Conservation (phyloP, 768 basidiomycete genomes). For the Tricholoma terreum region DNA sequence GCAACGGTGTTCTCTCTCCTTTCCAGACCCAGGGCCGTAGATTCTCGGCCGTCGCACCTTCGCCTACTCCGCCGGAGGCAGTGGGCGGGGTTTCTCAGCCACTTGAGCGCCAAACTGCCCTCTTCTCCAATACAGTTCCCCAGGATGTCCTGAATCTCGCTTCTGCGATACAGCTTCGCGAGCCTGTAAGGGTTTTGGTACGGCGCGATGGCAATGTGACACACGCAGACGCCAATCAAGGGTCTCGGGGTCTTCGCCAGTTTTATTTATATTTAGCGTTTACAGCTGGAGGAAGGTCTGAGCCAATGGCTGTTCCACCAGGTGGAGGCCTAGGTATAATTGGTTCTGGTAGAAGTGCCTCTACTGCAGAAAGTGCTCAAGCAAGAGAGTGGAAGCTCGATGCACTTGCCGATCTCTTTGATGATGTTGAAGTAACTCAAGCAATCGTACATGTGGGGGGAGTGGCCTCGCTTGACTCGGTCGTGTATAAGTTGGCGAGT, state of each 20-base stretch:
- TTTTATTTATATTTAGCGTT: conserved; percentile 97
- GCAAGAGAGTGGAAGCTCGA: conserved; percentile 95
- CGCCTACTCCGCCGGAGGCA: conserved; percentile 40
- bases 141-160: conserved; percentile 97
- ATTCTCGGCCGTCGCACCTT: conserved; percentile 55
- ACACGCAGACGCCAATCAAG: conserved; percentile 59
- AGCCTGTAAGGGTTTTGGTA: conserved; percentile 97
- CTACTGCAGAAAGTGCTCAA: conserved; percentile 79
- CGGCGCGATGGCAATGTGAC: conserved; percentile 85
- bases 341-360: conserved; percentile 83
- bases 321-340: conserved; percentile 82
- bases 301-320: conserved; percentile 41
- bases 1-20: conserved; percentile 33
- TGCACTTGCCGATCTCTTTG: conserved; percentile 85
- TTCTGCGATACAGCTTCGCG: conserved; percentile 86
- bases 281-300: conserved; percentile 76
- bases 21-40: conserved; percentile 47
- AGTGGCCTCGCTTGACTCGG: conserved; percentile 81
- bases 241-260: conserved; percentile 84
- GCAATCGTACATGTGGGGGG: conserved; percentile 89
- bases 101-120: conserved; percentile 84
- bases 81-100: conserved; percentile 29
- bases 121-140: conserved; percentile 98
- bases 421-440: conserved; percentile 78
- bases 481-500: conserved; percentile 85